Conservation (phyloP, 2,329 filamentous ascomycete genomes). For the Geosmithia flava region DNA sequence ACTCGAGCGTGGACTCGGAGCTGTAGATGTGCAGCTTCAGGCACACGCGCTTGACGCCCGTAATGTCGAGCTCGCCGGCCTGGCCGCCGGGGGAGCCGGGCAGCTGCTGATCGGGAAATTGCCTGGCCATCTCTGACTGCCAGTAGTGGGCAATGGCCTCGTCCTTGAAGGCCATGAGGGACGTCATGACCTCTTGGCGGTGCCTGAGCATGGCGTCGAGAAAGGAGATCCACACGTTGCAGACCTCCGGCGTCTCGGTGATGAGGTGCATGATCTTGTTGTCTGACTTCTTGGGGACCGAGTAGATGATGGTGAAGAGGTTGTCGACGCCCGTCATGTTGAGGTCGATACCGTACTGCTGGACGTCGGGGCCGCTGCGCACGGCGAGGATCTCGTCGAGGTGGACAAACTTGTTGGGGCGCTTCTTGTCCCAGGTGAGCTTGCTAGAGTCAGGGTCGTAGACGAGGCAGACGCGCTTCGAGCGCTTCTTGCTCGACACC, state of each 20-base stretch:
- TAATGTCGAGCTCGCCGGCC: constrained; percentile 53
- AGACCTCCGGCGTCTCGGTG: constrained; percentile 58
- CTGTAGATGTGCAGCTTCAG: constrained; percentile 87
- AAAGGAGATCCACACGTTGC: constrained; percentile 71
- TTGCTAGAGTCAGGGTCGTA: constrained; percentile 77
- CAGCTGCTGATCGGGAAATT: constrained; percentile 38
- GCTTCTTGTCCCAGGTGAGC: constrained; percentile 73
- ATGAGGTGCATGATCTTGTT: constrained; percentile 87
- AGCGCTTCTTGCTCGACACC: constrained; percentile 69
- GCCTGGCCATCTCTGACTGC: constrained; percentile 68
- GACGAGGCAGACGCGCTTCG: constrained; percentile 56
- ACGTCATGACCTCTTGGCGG: constrained; percentile 81
- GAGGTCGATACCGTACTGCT: constrained; percentile 81
- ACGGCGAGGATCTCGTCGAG: constrained; percentile 94
- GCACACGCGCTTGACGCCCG: constrained; percentile 72
- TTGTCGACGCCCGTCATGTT: constrained; percentile 56
- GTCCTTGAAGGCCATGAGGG: constrained; percentile 74
- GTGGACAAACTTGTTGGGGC: constrained; percentile 75
- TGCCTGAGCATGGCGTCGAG: constrained; percentile 76
- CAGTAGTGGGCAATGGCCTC: constrained; percentile 75
- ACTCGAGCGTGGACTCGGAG: constrained; percentile 58
- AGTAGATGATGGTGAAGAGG: constrained; percentile 88
- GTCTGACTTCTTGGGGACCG: constrained; percentile 56
- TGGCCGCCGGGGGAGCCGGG: constrained; percentile 36
- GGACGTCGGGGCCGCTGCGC: constrained; percentile 68